These are phyloP conservation scores for Carex arenaria DNA, from an alignment of 202 grass and related monocot species.

Conservation along the genomic window DNA sequence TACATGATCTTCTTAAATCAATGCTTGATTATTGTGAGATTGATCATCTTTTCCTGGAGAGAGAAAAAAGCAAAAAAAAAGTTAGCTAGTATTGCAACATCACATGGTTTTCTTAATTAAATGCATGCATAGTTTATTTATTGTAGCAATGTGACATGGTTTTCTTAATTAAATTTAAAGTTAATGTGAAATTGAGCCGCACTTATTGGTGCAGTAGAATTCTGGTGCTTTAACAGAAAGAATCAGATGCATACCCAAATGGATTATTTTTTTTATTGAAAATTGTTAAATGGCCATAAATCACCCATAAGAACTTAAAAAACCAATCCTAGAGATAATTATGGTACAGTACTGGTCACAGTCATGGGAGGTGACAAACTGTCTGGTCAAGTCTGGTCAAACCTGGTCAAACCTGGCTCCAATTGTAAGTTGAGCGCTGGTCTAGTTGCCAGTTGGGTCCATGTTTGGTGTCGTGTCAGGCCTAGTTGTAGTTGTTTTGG, in stretches of 20 bases:
- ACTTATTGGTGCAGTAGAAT: neutral
- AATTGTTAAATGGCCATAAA: neutral
- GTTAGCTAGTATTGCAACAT: neutral
- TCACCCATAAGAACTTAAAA: neutral
- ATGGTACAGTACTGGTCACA: neutral
- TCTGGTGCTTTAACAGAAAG: neutral
- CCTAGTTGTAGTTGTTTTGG: neutral
- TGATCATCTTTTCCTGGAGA: neutral
- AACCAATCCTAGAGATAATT: neutral
- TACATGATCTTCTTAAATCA: neutral
- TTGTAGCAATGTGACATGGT: neutral
- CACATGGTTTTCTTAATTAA: neutral
- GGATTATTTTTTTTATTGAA: neutral
- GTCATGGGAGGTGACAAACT: neutral
- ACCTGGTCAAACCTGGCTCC: neutral
- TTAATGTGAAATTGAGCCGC: neutral
- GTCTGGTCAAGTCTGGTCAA: neutral
- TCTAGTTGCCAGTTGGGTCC: neutral
- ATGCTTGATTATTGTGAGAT: neutral
- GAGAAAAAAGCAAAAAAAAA: neutral
- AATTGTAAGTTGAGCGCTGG: neutral
- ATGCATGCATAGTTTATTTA: neutral
- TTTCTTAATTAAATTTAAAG: neutral
- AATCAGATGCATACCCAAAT: neutral
- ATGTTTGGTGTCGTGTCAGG: neutral